phyloP scores from a whole-genome alignment of 768 basidiomycete genomes.

The Psilocybe cyanescens region DNA sequence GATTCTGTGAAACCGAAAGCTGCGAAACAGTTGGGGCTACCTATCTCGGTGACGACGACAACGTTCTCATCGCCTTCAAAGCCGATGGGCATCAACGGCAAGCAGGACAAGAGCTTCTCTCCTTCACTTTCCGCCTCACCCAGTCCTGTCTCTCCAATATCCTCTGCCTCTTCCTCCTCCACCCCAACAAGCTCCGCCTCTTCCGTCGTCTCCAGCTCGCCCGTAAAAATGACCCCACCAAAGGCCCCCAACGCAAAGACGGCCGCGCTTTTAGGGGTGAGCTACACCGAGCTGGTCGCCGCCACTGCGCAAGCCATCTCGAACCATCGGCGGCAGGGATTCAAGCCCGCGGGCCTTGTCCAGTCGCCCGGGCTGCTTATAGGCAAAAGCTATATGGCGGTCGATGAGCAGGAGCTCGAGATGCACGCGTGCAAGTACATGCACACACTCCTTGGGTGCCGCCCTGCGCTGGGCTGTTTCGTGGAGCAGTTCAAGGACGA shows the following conservation, averaged over 20 bases:
- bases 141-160: neutral
- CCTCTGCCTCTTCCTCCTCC: constrained; percentile 1
- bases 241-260: constrained; percentile 40
- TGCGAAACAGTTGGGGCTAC: constrained; percentile 15
- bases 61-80: neutral
- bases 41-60: neutral
- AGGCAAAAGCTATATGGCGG: constrained; percentile 58
- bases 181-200: neutral
- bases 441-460: constrained; percentile 65
- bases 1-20: constrained; percentile 30
- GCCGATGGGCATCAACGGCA: neutral
- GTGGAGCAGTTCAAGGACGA: constrained; percentile 42
- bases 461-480: constrained; percentile 57
- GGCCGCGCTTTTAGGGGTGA: constrained; percentile 43
- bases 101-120: constrained; percentile 3
- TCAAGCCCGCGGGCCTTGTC: constrained; percentile 25
- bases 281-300: constrained; percentile 34
- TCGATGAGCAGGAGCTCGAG: constrained; percentile 64
- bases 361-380: constrained; percentile 71
- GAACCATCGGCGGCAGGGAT: constrained; percentile 16
- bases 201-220: neutral
- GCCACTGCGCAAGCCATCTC: constrained; percentile 32
- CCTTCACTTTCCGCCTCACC: constrained; percentile 2
- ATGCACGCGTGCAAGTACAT: constrained; percentile 77
- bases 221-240: neutral